Evolutionary conservation across 495 filamentous ascomycete genomes (phyloP).

Genomic region (Xylaria telfairii): DNA sequence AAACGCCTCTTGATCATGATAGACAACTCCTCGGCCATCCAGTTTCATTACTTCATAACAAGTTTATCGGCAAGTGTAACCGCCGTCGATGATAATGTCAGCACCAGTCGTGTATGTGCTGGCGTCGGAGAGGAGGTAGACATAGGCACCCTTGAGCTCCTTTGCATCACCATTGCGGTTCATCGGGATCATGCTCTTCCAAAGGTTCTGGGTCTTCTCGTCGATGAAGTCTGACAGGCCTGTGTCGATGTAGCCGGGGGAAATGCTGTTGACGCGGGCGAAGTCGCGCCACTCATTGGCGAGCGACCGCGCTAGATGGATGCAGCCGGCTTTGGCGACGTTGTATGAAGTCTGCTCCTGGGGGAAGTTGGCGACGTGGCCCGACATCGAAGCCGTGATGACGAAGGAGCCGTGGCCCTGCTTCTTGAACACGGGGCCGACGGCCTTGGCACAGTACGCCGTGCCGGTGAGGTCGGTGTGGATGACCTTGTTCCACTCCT

Average conservation of each 20-base stretch:
- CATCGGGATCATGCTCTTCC: constrained; percentile 80
- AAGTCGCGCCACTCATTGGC: constrained; percentile 83
- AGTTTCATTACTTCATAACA: constrained; percentile 8
- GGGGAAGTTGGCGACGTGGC: constrained; percentile 76
- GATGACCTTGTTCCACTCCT: constrained; percentile 61
- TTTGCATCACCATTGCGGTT: constrained; percentile 75
- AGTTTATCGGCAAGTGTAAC: constrained; percentile 45
- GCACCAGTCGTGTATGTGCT: constrained; percentile 61
- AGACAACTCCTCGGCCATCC: background rate
- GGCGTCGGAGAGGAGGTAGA: constrained; percentile 77
- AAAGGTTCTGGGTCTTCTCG: constrained; percentile 71
- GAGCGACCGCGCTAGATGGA: constrained; percentile 74
- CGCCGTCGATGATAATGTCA: constrained; percentile 64
- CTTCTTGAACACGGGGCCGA: constrained; percentile 64
- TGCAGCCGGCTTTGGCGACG: constrained; percentile 78
- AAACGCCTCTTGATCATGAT: constrained; percentile 12
- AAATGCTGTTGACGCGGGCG: constrained; percentile 79
- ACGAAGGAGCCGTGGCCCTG: constrained; percentile 55
- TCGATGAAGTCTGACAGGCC: constrained; percentile 78
- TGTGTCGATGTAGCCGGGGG: constrained; percentile 81
- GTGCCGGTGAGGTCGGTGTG: constrained; percentile 69
- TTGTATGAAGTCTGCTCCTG: constrained; percentile 82
- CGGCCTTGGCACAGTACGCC: constrained; percentile 67
- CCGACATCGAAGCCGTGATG: constrained; percentile 71
- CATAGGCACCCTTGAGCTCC: constrained; percentile 85